Base-by-base conservation (phyloP, 148 eudicot species). In the Bassia scoparia region DNA sequence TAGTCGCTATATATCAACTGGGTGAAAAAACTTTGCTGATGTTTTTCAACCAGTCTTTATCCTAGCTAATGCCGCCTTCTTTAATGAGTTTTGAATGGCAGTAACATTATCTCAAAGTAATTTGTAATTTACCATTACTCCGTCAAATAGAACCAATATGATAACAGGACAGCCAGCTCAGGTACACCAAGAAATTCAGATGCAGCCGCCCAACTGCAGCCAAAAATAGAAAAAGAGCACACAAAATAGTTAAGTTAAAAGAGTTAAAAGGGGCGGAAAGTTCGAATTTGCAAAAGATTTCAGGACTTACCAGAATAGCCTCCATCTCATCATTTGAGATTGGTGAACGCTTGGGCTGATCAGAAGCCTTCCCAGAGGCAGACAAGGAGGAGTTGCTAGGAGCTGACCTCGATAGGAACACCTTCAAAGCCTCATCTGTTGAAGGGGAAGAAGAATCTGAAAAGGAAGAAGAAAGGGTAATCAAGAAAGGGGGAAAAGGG, bases 141-240 rank as follows among this genome's bases (percentile, higher is more conserved):
- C 43, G 55, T 44, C 43, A 10, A 73, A 55, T 31, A 20, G n/a
- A 54, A 29, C 46, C 46, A 67, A 78, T 18, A 78, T 23, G 24
- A 58, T 43, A 29, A 43, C 12, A 65, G 26, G 30, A 66, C 17
- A 8, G 33, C 53, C 31, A 54, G 61, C 66, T 41, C 21, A 41
- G 58, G 24, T 26, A 54, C 35, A 37, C 70, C 46, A 74, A 26
- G 6, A 31, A 60, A 29, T 35, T 84, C 61, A 92, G 85, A 82
- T 62, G 81, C 96, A 88, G 63, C 97, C 97, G 72, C 97, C 97
- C 93, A 92, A 81, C 96, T 92, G 91, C 81, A 76, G 78, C 74
- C 63, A 41, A 26, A 67, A 41, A 24, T 18, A 12, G 23, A n/a
- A 70, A 16, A 55, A 7, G 30, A 77, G 59, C 54, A 43, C n/a